Percentiles rank a stretch among this genome's conserved stretches.
These are phyloP conservation scores for Coemansia sp. DNA, from an alignment of 192 early-diverging fungal genomes.

Conservation along the genomic window DNA sequence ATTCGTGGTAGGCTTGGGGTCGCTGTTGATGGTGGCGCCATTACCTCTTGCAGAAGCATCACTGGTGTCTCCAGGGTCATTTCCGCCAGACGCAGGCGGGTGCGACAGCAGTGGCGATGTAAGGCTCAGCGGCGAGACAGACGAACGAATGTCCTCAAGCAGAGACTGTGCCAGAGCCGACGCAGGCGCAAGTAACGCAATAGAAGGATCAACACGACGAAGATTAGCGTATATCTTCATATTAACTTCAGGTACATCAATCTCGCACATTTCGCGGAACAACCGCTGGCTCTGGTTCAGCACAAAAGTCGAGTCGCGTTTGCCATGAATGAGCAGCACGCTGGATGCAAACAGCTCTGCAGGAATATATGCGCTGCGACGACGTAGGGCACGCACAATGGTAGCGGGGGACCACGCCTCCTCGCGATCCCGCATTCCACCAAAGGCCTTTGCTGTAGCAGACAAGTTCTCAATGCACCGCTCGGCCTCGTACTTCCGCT, in stretches of 20 bases:
- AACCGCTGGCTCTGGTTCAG: conserved; percentile 50
- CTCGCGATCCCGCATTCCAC: conserved; percentile 19
- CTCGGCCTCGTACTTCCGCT: conserved; percentile 50
- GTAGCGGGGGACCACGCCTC: conserved; percentile 52
- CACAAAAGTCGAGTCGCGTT: conserved; percentile 52
- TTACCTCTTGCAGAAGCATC: not conserved
- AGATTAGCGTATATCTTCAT: conserved; percentile 56
- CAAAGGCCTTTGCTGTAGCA: conserved; percentile 39
- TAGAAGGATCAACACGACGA: conserved; percentile 50
- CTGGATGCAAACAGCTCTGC: conserved; percentile 39
- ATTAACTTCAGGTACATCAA: conserved; percentile 51
- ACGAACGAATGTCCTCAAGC: conserved; percentile 50
- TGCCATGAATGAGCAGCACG: conserved; percentile 50
- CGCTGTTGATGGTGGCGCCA: not conserved
- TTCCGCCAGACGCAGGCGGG: not conserved
- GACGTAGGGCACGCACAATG: conserved; percentile 38
- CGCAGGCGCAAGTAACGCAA: conserved; percentile 46
- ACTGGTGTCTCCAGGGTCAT: conserved; percentile 3
- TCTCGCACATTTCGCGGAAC: conserved; percentile 46
- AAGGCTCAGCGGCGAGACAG: conserved; percentile 13
- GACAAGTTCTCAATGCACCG: conserved; percentile 51
- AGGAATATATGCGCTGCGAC: conserved; percentile 38
- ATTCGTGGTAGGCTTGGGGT: not conserved
- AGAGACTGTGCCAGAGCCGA: conserved; percentile 51
- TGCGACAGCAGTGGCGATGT: not conserved